Evolutionary conservation across 305 asterid species (phyloP).

Genomic region (Fraxinus nigra): DNA sequence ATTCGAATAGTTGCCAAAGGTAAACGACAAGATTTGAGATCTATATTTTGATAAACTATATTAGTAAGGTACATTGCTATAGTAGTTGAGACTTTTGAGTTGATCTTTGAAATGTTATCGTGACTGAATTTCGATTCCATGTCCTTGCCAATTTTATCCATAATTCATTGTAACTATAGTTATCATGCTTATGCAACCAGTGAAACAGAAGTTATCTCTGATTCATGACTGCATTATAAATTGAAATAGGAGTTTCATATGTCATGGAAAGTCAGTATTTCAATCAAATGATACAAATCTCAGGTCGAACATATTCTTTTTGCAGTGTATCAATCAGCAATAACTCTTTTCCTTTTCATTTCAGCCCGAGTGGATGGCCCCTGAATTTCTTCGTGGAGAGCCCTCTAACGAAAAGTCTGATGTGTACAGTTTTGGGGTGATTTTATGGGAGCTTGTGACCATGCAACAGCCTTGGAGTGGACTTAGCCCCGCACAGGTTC

Average conservation of each 20-base stretch:
- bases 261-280: slow-evolving; percentile 9
- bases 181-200: neutral
- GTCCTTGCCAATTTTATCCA: neutral
- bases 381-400: slow-evolving; percentile 91
- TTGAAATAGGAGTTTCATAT: neutral
- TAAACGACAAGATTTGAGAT: neutral
- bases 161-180: neutral
- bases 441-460: slow-evolving; percentile 86
- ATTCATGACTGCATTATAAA: neutral
- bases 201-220: neutral
- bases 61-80: neutral
- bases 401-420: slow-evolving; percentile 92
- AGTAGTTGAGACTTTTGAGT: neutral
- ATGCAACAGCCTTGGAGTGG: slow-evolving; percentile 95
- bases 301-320: slow-evolving; percentile 23
- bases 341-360: slow-evolving; percentile 40
- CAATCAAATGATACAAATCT: neutral
- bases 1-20: neutral
- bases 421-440: slow-evolving; percentile 81
- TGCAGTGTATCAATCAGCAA: slow-evolving; percentile 24
- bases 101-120: neutral
- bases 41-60: neutral
- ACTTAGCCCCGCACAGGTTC: slow-evolving; percentile 88
- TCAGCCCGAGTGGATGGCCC: slow-evolving; percentile 99
- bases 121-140: neutral